Conservation (phyloP, 352 stramenopile genomes). For the Blastocystis hominis region DNA sequence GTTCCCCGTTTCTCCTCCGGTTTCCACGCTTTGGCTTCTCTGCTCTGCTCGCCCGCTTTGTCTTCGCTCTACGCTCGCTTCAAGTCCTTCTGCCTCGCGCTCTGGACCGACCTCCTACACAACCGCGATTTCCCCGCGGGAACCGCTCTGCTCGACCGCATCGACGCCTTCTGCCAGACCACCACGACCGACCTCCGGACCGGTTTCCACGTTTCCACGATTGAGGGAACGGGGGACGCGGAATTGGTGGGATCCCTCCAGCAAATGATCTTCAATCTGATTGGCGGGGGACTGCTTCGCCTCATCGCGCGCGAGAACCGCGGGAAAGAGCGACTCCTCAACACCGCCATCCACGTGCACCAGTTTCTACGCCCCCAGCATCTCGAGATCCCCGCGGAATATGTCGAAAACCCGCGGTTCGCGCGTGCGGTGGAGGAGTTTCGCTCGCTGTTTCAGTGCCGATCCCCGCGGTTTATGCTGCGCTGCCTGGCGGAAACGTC, state of each 20-base stretch:
- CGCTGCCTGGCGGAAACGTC: not conserved
- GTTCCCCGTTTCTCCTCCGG: not conserved
- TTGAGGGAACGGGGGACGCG: not conserved
- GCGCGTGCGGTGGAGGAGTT: not conserved
- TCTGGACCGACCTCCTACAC: conserved; percentile 6
- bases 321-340: not conserved
- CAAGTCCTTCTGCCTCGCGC: conserved; percentile 19
- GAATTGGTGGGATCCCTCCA: not conserved
- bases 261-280: conserved; percentile 19
- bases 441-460: not conserved
- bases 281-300: not conserved
- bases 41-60: not conserved
- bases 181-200: not conserved
- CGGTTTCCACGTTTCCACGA: not conserved
- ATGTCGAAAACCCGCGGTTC: not conserved
- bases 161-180: not conserved
- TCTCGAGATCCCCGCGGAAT: not conserved
- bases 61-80: not conserved
- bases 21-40: conserved; percentile 5
- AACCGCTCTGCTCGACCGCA: not conserved
- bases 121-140: not conserved
- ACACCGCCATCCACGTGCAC: conserved; percentile 4
- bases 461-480: not conserved
- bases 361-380: conserved; percentile 35
- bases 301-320: not conserved